Evolutionary conservation across 306 rosid genomes (phyloP).

Genomic region (Cicer arietinum): DNA sequence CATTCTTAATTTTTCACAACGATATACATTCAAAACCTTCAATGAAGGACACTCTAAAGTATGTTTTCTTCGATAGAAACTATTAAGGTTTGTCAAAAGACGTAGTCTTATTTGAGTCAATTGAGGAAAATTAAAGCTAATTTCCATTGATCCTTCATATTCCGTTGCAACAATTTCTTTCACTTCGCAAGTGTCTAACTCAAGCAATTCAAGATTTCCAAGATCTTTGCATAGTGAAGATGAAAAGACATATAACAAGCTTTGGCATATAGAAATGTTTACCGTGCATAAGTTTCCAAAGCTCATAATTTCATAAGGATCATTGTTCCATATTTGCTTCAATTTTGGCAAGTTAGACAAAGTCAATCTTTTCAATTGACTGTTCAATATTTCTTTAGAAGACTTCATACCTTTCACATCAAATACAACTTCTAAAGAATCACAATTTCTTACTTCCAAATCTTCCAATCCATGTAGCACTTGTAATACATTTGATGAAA

Average conservation of each 20-base stretch:
- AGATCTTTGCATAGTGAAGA: not conserved
- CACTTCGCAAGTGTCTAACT: not conserved
- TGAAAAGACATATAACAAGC: not conserved
- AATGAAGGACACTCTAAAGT: too few relatives aligned
- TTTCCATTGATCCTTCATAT: not conserved
- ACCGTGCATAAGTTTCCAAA: not conserved
- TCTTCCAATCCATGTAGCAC: not conserved
- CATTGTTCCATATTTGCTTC: slow-evolving; percentile 8
- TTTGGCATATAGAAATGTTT: not conserved
- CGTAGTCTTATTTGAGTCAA: too few relatives aligned
- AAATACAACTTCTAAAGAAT: slow-evolving; percentile 15
- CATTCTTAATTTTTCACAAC: slow-evolving; percentile 21
- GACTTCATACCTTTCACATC: not conserved
- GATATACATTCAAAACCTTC: too few relatives aligned
- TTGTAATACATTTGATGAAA: slow-evolving; percentile 6
- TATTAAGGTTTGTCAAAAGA: too few relatives aligned
- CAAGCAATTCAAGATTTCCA: not conserved
- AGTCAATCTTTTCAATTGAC: not conserved
- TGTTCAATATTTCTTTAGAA: not conserved
- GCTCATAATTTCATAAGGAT: slow-evolving; percentile 3
- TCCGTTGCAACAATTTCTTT: slow-evolving; percentile 12
- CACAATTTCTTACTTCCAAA: slow-evolving; percentile 10
- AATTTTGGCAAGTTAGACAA: not conserved
- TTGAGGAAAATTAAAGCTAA: too few relatives aligned
- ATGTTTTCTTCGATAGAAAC: too few relatives aligned